phyloP scores from a whole-genome alignment of 768 basidiomycete species.

The Lactifluus subvellereus region DNA sequence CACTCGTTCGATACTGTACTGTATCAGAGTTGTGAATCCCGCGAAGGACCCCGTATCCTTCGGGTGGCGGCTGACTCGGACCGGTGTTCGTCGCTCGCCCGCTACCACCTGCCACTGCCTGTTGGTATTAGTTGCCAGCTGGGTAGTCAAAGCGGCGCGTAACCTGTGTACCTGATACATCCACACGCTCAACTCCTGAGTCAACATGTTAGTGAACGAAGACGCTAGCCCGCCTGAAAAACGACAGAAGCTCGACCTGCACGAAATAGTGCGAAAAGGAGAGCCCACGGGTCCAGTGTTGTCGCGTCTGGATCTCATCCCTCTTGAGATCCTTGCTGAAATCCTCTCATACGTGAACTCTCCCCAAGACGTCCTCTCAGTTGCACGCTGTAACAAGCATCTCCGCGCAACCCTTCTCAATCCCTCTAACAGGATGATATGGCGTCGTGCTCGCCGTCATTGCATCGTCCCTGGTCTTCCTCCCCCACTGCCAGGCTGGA shows the following conservation, averaged over 20 bases:
- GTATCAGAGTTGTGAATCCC: too few species aligned
- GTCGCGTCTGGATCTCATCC: slow-evolving; percentile 33
- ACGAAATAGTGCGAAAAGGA: neutral
- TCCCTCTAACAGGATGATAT: slow-evolving; percentile 46
- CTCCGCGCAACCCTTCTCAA: slow-evolving; percentile 47
- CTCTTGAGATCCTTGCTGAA: slow-evolving; percentile 60
- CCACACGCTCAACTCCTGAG: neutral
- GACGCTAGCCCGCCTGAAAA: neutral
- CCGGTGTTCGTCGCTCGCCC: too few species aligned
- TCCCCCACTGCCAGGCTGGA: slow-evolving; percentile 39
- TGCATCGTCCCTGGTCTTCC: slow-evolving; percentile 37
- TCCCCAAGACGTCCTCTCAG: slow-evolving; percentile 50
- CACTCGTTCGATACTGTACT: too few species aligned
- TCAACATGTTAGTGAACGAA: neutral
- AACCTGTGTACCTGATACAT: neutral
- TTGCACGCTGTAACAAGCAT: slow-evolving; percentile 52
- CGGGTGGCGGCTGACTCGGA: too few species aligned
- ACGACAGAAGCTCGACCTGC: neutral
- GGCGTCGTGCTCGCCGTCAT: slow-evolving; percentile 46
- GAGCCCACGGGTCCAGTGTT: neutral
- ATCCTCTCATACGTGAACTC: slow-evolving; percentile 49
- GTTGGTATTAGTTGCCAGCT: too few species aligned
- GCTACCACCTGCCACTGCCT: too few species aligned
- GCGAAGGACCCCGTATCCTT: too few species aligned
- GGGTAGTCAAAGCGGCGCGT: too few species aligned